A percentile compares a stretch with the other conserved stretches of the same genome.
phyloP scores from a whole-genome alignment of 768 basidiomycete species.

The Suillus lakei region DNA sequence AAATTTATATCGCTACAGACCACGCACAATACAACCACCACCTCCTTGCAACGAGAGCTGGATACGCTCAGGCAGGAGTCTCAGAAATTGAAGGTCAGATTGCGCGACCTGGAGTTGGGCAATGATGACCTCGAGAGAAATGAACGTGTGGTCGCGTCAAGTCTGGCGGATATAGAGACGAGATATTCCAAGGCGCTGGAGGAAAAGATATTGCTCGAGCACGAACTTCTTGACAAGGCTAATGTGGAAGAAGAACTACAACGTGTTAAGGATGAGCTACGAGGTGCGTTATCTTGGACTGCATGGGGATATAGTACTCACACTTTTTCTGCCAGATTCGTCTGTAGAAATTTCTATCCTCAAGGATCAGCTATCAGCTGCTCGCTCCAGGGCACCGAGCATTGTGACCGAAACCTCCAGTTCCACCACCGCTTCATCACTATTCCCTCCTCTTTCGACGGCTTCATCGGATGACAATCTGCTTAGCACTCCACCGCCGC shows the following conservation, averaged over 20 bases:
- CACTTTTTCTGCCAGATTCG: conserved; percentile 59
- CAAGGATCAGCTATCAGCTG: conserved; percentile 67
- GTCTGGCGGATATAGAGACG: conserved; percentile 81
- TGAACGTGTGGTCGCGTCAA: conserved; percentile 86
- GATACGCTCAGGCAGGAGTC: conserved; percentile 80
- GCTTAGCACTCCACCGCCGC: conserved; percentile 59
- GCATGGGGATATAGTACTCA: conserved; percentile 16
- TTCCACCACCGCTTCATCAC: conserved; percentile 35
- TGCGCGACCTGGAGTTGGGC: conserved; percentile 94
- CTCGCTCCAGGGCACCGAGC: conserved; percentile 36
- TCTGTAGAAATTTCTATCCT: conserved; percentile 84
- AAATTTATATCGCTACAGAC: conserved; percentile 91
- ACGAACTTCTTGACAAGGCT: conserved; percentile 91
- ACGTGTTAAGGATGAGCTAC: conserved; percentile 87
- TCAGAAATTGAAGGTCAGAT: conserved; percentile 70
- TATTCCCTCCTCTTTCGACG: conserved; percentile 35
- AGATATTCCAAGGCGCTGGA: conserved; percentile 91
- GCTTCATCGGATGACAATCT: conserved; percentile 56
- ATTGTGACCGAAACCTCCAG: conserved; percentile 31
- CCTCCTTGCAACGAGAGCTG: conserved; percentile 90
- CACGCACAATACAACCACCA: conserved; percentile 86
- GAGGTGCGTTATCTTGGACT: conserved; percentile 58
- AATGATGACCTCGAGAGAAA: conserved; percentile 97
- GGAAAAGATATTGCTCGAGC: conserved; percentile 96
- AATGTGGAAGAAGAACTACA: conserved; percentile 90